Evolutionary conservation across 1,139 yeast genomes (phyloP), one percentile per base, ranked within the genome.

Genomic region (Wickerhamomyces sp.): DNA sequence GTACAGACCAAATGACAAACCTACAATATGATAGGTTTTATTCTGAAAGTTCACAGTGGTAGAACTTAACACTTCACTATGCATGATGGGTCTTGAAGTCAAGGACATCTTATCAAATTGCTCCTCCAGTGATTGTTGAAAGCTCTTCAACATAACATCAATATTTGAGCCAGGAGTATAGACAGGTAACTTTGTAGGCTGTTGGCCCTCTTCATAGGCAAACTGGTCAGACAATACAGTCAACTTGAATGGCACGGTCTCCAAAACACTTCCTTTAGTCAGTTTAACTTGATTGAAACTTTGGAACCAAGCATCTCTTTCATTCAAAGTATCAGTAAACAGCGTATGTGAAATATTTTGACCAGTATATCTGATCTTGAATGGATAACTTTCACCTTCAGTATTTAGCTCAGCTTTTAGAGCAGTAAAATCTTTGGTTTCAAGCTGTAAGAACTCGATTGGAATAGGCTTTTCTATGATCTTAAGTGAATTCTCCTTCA

Each of bases 141-240:
- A 63, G 63, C 54, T 37, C 30, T 61, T 60, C 34, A 76, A 59
- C 6, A 81, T 78, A 7, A 72, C 62, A 50, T 81, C 82, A 26
- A 86, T 62, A 1, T 84, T 85, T 32, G 88, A 87, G 15, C 77
- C 75, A n/a, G 78, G 73, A 0, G 83, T 75, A 46, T 80, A 75
- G 2, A 82, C 68, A 3, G 86, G 90, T 39, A 85, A 61, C 52
- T 78, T 80, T 4, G 63, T 60, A 0, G 86, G 77, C n/a, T 74
- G 70, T 42, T 72, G 75, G 10, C 71, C 64, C 7, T 70, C 73
- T 23, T 81, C 86, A 60, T 84, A 86, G 1, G 81, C 84, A 65
- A 87, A 87, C 31, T 77, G 71, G 53, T 81, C 83, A 9, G 86
- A 71, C 10, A 88, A 61, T 11, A 78, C 70, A 33, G 68, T 65